A percentile compares a stretch with the other conserved stretches of the same genome.
Evolutionary conservation across 139 green algal genomes (phyloP).

Genomic region (Dunaliella primolecta): DNA sequence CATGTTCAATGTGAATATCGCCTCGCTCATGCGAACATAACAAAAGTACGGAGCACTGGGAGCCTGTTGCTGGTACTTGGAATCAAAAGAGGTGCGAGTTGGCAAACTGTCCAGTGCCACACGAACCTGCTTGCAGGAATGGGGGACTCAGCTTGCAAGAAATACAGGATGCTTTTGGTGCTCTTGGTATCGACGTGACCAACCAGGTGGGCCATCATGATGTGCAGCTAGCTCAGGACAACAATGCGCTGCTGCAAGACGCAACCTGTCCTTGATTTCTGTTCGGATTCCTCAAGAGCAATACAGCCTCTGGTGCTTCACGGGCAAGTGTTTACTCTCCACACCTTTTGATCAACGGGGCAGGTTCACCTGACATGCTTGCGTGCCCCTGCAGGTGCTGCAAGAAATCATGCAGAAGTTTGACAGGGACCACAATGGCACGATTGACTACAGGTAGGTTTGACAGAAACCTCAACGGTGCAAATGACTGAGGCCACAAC

Average conservation of each 20-base stretch:
- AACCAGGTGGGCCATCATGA: not conserved
- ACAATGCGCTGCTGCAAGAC: not conserved
- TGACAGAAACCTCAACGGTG: too few relatives aligned
- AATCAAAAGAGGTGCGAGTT: too few relatives aligned
- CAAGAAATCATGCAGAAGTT: constrained; percentile 33
- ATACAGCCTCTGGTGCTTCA: not conserved
- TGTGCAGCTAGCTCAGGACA: not conserved
- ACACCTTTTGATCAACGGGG: not conserved
- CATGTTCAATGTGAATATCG: too few relatives aligned
- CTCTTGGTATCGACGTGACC: constrained; percentile 29
- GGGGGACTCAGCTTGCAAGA: constrained; percentile 7
- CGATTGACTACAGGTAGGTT: constrained; percentile 25
- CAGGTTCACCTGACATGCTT: not conserved
- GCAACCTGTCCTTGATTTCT: not conserved
- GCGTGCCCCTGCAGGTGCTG: constrained; percentile 27
- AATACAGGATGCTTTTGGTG: constrained; percentile 30
- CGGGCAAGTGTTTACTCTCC: not conserved
- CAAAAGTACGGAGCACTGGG: too few relatives aligned
- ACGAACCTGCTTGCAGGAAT: not conserved
- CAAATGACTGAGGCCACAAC: too few relatives aligned
- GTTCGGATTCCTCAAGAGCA: not conserved
- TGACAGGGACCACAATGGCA: constrained; percentile 27
- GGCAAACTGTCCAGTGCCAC: too few relatives aligned
- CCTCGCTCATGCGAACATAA: too few relatives aligned
- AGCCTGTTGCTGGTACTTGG: too few relatives aligned